A percentile compares a stretch with the other conserved stretches of the same genome.
These are phyloP conservation scores for Trichoderma erinaceum DNA, from an alignment of 495 filamentous ascomycete species.

Conservation along the genomic window DNA sequence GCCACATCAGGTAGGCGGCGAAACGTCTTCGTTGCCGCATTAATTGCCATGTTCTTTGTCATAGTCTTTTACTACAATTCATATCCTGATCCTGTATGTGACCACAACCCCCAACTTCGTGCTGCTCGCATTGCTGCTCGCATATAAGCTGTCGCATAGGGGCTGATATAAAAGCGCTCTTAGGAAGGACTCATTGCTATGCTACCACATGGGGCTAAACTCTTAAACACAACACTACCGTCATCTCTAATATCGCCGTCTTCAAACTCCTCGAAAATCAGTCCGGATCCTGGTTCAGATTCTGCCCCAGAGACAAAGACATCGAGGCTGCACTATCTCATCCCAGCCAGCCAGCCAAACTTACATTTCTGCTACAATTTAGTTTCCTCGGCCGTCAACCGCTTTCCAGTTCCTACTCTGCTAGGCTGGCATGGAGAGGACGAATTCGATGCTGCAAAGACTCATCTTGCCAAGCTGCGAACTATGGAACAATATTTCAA, in stretches of 20 bases:
- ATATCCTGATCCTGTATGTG: not conserved
- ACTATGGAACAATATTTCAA: constrained; percentile 12
- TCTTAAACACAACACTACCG: not conserved
- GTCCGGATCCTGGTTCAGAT: not conserved
- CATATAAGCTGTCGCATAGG: not conserved
- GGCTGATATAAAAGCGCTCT: not conserved
- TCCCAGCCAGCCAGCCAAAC: constrained; percentile 15
- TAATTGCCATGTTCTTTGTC: not conserved
- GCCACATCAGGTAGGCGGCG: not conserved
- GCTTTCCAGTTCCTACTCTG: constrained; percentile 12
- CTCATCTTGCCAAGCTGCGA: constrained; percentile 15
- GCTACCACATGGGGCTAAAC: not conserved
- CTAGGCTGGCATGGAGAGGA: constrained; percentile 11
- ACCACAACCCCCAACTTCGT: not conserved
- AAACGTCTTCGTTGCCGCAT: not conserved
- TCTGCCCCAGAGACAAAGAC: not conserved
- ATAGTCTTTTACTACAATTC: not conserved
- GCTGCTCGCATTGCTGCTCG: not conserved
- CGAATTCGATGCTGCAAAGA: constrained; percentile 14
- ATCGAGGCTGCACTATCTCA: constrained; percentile 15
- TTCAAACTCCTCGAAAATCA: not conserved
- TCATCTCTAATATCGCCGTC: not conserved
- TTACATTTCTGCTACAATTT: constrained; percentile 15
- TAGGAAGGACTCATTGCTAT: constrained; percentile 7
- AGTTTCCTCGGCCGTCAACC: constrained; percentile 10